Conservation (phyloP, 345 rosid genomes). For the Xanthoceras sorbifolium region DNA sequence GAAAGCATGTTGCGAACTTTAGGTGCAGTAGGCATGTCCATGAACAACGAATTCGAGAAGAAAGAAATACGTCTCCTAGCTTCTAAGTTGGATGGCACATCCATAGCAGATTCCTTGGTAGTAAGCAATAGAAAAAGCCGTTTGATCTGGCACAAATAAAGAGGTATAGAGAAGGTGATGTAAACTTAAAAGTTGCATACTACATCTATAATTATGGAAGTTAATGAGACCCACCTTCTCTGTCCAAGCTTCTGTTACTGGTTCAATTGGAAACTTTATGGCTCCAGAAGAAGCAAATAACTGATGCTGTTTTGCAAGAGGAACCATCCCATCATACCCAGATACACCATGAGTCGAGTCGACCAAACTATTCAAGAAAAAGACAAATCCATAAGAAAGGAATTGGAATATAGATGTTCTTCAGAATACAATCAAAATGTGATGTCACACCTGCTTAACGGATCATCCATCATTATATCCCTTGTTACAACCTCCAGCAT, state of each 20-base stretch:
- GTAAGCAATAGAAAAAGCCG: constrained; percentile 78
- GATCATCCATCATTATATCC: constrained; percentile 88
- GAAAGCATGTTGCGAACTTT: constrained; percentile 99
- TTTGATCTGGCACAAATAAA: constrained; percentile 58
- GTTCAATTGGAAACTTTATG: constrained; percentile 75
- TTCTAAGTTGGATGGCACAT: constrained; percentile 97
- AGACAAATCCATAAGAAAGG: constrained; percentile 19
- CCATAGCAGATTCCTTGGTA: constrained; percentile 99
- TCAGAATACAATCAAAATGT: constrained; percentile 11
- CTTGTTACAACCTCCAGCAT: constrained; percentile 95
- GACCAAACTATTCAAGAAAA: constrained; percentile 48
- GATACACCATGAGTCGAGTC: constrained; percentile 75
- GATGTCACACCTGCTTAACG: constrained; percentile 55
- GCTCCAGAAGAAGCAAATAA: constrained; percentile 94
- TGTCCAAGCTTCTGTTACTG: constrained; percentile 87
- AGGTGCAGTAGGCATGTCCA: constrained; percentile 97
- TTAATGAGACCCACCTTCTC: constrained; percentile 62
- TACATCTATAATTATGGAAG: neutral
- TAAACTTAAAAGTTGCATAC: neutral
- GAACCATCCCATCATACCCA: constrained; percentile 66
- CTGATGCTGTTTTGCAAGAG: constrained; percentile 58
- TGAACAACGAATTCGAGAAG: constrained; percentile 97
- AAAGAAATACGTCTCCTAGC: constrained; percentile 97
- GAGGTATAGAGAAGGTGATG: neutral
- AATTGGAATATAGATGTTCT: constrained; percentile 5